Percentiles rank a stretch among this genome's conserved stretches.
These are phyloP conservation scores for Puccinia hordei DNA, from an alignment of 1,284 basidiomycete species.

Conservation along the genomic window DNA sequence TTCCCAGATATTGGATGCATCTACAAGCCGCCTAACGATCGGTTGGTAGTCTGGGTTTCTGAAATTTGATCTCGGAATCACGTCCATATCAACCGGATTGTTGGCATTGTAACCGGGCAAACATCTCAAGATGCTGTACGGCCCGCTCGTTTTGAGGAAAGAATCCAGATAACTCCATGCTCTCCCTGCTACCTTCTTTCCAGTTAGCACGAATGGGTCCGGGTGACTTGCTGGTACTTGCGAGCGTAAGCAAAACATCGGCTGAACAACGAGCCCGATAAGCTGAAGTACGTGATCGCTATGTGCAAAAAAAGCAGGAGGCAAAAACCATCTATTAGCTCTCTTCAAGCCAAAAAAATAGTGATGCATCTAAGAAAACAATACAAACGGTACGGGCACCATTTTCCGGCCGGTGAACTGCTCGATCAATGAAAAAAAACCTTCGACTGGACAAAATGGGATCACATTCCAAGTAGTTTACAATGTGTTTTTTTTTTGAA, in stretches of 20 bases:
- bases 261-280: constrained; percentile 16
- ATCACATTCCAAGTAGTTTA: neutral
- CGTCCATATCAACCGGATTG: neutral
- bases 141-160: constrained; percentile 21
- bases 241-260: neutral
- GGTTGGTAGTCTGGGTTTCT: neutral
- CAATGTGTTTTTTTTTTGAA: neutral
- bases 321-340: neutral
- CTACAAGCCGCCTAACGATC: neutral
- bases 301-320: neutral
- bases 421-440: constrained; percentile 32
- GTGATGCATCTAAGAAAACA: neutral
- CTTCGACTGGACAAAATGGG: constrained; percentile 25
- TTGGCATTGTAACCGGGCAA: constrained; percentile 23
- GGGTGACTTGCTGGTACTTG: neutral
- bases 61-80: neutral
- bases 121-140: constrained; percentile 21
- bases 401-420: constrained; percentile 34
- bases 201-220: constrained; percentile 1
- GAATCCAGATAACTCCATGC: constrained; percentile 29
- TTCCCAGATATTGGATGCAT: constrained; percentile 17
- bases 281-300: constrained; percentile 43
- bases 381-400: constrained; percentile 16
- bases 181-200: constrained; percentile 19
- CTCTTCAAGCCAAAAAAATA: neutral